Base-by-base conservation (phyloP, 2,329 filamentous ascomycete species). In the Massarina eburnea region DNA sequence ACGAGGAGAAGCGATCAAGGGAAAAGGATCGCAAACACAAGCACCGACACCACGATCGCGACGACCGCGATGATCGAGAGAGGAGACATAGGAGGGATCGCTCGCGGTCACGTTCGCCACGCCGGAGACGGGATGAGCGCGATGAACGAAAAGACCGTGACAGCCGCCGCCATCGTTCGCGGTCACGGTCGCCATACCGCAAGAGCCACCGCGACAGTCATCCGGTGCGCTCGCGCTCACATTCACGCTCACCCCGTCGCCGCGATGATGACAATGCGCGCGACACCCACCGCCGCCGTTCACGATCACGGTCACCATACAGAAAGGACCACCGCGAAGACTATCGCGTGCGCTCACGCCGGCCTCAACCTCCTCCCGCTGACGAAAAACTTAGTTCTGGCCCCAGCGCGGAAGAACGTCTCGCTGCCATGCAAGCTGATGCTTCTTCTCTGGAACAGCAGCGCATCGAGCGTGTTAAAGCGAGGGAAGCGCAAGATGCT, bases 1-100 rank as follows among this genome's bases (percentile, higher is more conserved):
- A 64, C 35, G 64, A 66, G 12, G 63, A 66, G 43, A 67, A 68
- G 49, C 57, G 58, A 4, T 48, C 56, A 14, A 65, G 66, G 39
- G 61, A 67, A 47, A 70, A 67, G 44, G 69, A 72, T 35, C 59
- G 64, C 29, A 68, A 70, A 71, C 82, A 82, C 0, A 76, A 81
- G 35, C 75, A 73, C 47, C 48, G 63, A 44, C 48, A 51, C 12
- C 54, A 59, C 64, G 69, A 21, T 49, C 57, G 66, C 19, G 61
- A 62, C 22, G 64, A 62, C 8, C 68, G 54, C 36, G 48, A 56
- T 18, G 49, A 58, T 15, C 53, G 52, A n/a, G 54, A 60, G 18
- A 57, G 61, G 55, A 15, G 43, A 36, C 30, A 41, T 15, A 30
- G 32, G 18, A 41, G 41, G 22, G 39, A 36, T 3, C 36, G 34